Evolutionary conservation across 169 alveolate genomes (phyloP), one percentile per base, ranked within the genome.

Genomic region (Cyclospora cayetanensis): DNA sequence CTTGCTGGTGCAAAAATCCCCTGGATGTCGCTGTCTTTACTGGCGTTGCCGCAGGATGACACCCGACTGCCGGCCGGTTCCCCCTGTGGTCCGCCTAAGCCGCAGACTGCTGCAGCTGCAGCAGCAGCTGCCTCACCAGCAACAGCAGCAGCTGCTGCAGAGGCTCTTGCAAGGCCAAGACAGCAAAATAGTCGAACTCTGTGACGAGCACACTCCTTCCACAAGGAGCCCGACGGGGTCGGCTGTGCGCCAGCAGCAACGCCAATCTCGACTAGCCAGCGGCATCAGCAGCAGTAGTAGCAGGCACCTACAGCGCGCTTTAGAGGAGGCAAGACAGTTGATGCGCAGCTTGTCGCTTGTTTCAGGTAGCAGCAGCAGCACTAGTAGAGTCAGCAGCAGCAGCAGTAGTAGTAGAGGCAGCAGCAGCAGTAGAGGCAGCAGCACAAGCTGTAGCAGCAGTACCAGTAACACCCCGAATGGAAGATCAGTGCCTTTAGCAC

Each of bases 201-300:
- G 55, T 15, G 55, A 46, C 55, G 55, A 15, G 55, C 55, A 7
- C 22, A 46, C 55, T 15, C 55, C 55, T 9, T 7, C 55, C 7
- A 15, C 55, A 7, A 46, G 22, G 15, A 46, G 22, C 55, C 55
- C 55, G 15, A 46, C 55, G 22, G 55, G 55, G 55, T 9, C 22
- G 15, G 55, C 7, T 46, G 22, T 46, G 22, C 55, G 15, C 7
- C 22, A 46, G 55, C 55, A 46, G 55, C 55, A 65, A 18, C n/a
- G n/a, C n/a, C n/a, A n/a, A n/a, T n/a, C n/a, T n/a, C n/a, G n/a
- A n/a, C n/a, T n/a, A n/a, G n/a, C n/a, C 77, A 65, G 77, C 39
- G 31, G 34, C 77, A 65, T 4, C 77, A 65, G 77, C 77, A 65
- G 77, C 77, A 65, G 34, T 41, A 65, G 55, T 15, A 46, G 55